Evolutionary conservation across 768 basidiomycete species (phyloP), one percentile per base, ranked within the genome.

Genomic region (Boletus tomentosulus): DNA sequence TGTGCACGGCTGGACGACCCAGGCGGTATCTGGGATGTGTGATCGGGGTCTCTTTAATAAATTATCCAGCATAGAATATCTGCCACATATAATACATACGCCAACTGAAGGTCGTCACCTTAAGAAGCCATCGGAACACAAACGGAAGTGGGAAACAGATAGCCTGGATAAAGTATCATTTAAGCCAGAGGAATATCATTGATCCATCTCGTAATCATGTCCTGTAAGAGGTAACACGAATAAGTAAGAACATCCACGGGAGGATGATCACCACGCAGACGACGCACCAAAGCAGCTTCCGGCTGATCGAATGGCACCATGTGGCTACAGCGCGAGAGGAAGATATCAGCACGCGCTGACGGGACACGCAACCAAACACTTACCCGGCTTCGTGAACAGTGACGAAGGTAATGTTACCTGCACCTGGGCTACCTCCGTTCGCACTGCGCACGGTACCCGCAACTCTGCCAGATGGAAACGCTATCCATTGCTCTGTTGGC

Each of bases 241-340:
- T 54, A 8, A 43, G 46, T 15, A 25, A 30, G 30, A 9, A 34
- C 7, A 15, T 53, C 48, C 31, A 19, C 34, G 4, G 15, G 19
- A 25, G 2, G 46, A n/a, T n/a, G n/a, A n/a, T n/a, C n/a, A 41
- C 9, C 13, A 12, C 1, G n/a, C n/a, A n/a, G 38, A 54, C 6
- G 30, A 66, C 84, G 46, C 62, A 87, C 92, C 66, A 92, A 73
- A 43, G 92, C 83, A 38, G 85, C 93, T 63, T 90, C 88, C 1
- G 93, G 88, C 65, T 95, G 92, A 70, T 98, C 92, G 64, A 79
- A 85, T 5, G 93, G 92, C 8, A 91, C 91, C 92, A 93, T 89
- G 66, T 92, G 90, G 34, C 89, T 90, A 56, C 57, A 12, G 11
- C 10, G 43, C 35, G 51, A 45, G 38, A 51, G 47, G n/a, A 28